Base-by-base conservation (phyloP, 108 stramenopile genomes). In the Nannochloropsis salina region DNA sequence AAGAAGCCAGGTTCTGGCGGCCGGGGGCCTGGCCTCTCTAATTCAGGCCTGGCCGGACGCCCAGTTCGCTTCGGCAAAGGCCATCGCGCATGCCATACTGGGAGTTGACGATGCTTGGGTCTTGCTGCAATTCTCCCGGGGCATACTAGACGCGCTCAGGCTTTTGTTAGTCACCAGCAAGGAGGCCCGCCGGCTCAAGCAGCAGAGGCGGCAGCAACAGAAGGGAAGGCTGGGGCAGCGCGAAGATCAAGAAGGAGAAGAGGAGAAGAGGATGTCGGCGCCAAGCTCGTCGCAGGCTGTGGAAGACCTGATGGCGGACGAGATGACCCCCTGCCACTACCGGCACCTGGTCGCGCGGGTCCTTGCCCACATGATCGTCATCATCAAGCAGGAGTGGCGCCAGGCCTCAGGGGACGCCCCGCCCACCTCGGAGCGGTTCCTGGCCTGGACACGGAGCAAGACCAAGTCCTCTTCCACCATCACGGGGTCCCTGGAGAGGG, bases 1-100 rank as follows among this genome's bases (percentile, higher is more conserved):
- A n/a, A 74, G 61, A 74, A n/a, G 61, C 61, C 61, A 74, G n/a
- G 61, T 74, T 74, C 61, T 74, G 61, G 61, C 61, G 15, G 61
- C 61, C 61, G 61, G 61, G 61, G 61, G 61, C 20, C 61, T 74
- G 61, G 61, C 61, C 61, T 74, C 61, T 15, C n/a, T 74, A n/a
- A 74, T 74, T 74, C 61, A 74, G n/a, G 61, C n/a, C 2, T n/a
- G 61, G 61, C 61, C 61, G 20, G 61, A 74, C 61, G 61, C n/a
- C 20, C 61, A 74, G n/a, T 74, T 74, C 20, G 61, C 61, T 15
- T 74, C 61, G 61, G 61, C 61, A n/a, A 74, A 74, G 61, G 61
- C 61, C 61, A 74, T 74, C 6, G 61, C 61, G 20, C 61, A 74
- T 74, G 61, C 61, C 61, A 74, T 74, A 15, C n/a, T 74, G 61